Evolutionary conservation across 768 basidiomycete genomes (phyloP), one percentile per base, ranked within the genome.

Genomic region (Ramaria sp.): DNA sequence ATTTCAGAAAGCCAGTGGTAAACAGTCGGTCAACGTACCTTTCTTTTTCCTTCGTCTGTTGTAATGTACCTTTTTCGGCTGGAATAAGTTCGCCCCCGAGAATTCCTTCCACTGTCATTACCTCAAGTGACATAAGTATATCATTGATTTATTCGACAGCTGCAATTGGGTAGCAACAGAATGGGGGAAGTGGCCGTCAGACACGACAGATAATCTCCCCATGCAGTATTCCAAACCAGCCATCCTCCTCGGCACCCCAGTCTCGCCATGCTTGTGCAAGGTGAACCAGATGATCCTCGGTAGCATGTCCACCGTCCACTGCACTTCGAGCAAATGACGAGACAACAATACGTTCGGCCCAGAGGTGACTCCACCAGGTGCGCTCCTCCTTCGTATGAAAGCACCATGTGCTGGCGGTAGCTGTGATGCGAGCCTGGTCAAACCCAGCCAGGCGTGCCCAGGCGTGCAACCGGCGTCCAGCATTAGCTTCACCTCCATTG

Each of bases 361-460:
- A 74, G 71, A n/a, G 22, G 11, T 59, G 64, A 5, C 71, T 66
- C 70, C 69, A 76, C 71, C 71, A 75, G 11, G 60, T 62, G 0
- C 69, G 64, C 34, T 76, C 73, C 56, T 71, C 71, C 0, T 64
- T 53, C 0, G 66, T 69, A 51, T 64, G 68, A 60, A 60, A 75
- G 63, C 71, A 73, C 73, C 68, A 72, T 22, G 68, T 64, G 2
- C 72, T 68, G 0, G 63, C 67, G 9, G 65, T 65, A 47, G 65
- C 57, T 1, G 63, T 65, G 24, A 76, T 66, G 13, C 63, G 59
- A 0, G 53, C 58, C 3, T 64, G 52, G 7, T 62, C 53, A 38
- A 72, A 71, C 9, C 74, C 75, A 1, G 73, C 75, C 47, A 61
- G 22, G 33, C 69, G 63, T 19, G 72, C 73, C 71, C 71, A 75